Base-by-base conservation (phyloP, 805 yeast species). In the Isabelozyma pseudorhagii region DNA sequence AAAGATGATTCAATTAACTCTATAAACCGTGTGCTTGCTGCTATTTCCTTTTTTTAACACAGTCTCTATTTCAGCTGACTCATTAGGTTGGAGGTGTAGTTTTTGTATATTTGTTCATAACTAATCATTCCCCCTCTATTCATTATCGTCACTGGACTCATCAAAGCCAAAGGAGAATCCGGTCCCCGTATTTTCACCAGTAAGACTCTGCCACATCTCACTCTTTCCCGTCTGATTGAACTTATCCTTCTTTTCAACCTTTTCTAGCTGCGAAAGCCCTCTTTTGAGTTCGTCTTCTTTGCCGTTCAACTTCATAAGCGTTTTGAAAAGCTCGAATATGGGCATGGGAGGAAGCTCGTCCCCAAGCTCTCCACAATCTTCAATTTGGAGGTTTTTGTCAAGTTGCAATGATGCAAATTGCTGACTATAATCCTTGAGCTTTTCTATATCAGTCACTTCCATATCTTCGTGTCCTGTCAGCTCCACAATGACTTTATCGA, bases 321-420 rank as follows among this genome's bases (percentile, higher is more conserved):
- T 81, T 31, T 72, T 64, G 60, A 88, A 87, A 50, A 81, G 69
- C 51, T 84, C 88, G 58, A 68, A 85, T 2, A 87, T 74, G 0
- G 92, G 91, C 55, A 84, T 69, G 5, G 69, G 64, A 1, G 74
- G 74, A 28, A 69, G 63, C 36, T 61, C 58, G 5, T 54, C 46
- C 38, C 54, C 50, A 40, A 78, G 60, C 54, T 83, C 88, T 10
- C 90, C 90, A 56, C 87, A 80, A 62, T 85, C 90, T 59, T 84
- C 89, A 49, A 78, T 72, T 45, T 71, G 69, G n/a, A 66, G 42
- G 14, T 46, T 45, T 8, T 45, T 45, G 47, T 49, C 62, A 48
- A 60, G 51, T 34, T 54, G 59, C 13, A 66, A 61, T 10, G 36
- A 54, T 49, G 46, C 67, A 59, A 51, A 68, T 58, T 42, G 60